Evolutionary conservation across 2,329 filamentous ascomycete species (phyloP), one percentile per base, ranked within the genome.

Genomic region (Tolypocladium paradoxum): DNA sequence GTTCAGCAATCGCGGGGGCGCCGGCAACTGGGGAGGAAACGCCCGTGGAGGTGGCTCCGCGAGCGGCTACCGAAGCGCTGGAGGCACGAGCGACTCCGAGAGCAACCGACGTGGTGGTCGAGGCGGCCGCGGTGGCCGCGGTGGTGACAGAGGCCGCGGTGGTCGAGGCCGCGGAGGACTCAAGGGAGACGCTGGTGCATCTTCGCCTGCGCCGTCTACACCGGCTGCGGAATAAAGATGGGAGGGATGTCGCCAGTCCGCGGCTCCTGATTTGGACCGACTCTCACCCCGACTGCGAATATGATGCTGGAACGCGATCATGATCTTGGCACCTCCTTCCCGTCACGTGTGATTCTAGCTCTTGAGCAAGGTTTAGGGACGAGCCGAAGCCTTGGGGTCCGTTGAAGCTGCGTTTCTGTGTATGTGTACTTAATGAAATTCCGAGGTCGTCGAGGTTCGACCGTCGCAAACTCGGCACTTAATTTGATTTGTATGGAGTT

Each of bases 31-130:
- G 82, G 84, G 84, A 48, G 79, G 76, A 64, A 86, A 79, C 68
- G 75, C 76, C 58, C 79, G 87, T 48, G 82, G 85, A 51, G 82
- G 83, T 49, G 69, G 71, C 49, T 69, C 68, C 53, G 70, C 80
- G 54, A 87, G 86, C 61, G 90, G 89, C 55, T 96, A 96, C 73
- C 85, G 89, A 61, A 95, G 90, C 64, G 88, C 87, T 53, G 88
- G 70, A 50, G 89, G 88, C 54, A 91, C 88, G 55, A 86, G 84
- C 64, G 85, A 83, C 58, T 81, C 79, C 36, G 81, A 83, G 63
- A 79, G 77, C 54, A 79, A 76, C 54, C 73, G 77, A 56, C 76
- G 79, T 12, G 76, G 75, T 50, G 76, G 76, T 24, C 77, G 82
- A 48, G 81, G 81, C 18, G 75, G 73, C 34, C 73, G 80, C 14